These are phyloP conservation scores for Thraustotheca clavata DNA, from an alignment of 352 stramenopile genomes.

Conservation along the genomic window DNA sequence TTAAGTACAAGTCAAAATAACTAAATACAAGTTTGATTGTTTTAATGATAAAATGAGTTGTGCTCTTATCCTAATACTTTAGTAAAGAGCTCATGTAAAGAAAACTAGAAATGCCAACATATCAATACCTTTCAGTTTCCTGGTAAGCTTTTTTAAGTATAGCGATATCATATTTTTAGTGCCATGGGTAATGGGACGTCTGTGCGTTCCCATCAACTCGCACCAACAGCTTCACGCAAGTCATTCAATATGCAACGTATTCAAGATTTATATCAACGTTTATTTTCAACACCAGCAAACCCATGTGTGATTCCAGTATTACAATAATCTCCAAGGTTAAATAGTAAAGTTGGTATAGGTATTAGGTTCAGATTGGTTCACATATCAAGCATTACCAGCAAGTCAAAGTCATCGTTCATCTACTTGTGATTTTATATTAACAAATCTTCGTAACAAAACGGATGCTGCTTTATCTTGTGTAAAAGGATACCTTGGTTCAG, in stretches of 20 bases:
- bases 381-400: not conserved
- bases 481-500: not conserved
- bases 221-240: not conserved
- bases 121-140: too few species aligned
- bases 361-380: not conserved
- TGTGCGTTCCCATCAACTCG: not conserved
- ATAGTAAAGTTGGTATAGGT: too few species aligned
- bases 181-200: constrained; percentile 2
- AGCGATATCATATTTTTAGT: not conserved
- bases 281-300: constrained; percentile 1
- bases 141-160: too few species aligned
- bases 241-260: constrained; percentile 4
- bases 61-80: too few species aligned
- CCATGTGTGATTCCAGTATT: not conserved
- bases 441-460: constrained; percentile 1
- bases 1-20: too few species aligned
- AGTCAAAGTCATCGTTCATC: not conserved
- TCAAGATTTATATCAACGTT: not conserved
- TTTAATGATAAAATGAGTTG: too few species aligned
- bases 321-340: not conserved
- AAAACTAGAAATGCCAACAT: too few species aligned
- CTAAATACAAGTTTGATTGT: too few species aligned
- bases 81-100: too few species aligned
- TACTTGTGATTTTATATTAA: not conserved
- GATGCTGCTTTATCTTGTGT: not conserved